Conservation (phyloP, 306 rosid species). For the Gillenia trifoliata region DNA sequence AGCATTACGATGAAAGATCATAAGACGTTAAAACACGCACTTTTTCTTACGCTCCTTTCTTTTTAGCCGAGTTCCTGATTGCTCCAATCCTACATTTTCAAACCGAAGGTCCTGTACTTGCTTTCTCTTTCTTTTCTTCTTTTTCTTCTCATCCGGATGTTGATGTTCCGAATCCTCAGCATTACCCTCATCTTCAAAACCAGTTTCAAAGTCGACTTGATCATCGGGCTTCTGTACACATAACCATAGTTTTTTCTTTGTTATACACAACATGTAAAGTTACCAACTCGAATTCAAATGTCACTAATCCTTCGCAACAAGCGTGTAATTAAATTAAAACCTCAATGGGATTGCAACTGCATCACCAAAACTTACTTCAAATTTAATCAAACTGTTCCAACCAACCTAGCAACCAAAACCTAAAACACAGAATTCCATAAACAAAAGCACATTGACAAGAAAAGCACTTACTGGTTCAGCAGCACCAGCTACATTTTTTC, state of each 20-base stretch:
- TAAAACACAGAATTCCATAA: background rate
- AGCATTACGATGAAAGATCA: background rate
- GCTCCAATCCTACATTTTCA: slow-evolving; percentile 34
- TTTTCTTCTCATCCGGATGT: slow-evolving; percentile 51
- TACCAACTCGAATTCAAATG: slow-evolving; percentile 4
- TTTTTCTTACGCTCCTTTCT: slow-evolving; percentile 64
- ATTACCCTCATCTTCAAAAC: slow-evolving; percentile 23
- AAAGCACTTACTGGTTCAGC: slow-evolving; percentile 25
- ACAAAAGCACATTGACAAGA: background rate
- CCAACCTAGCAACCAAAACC: background rate
- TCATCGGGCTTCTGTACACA: slow-evolving; percentile 32
- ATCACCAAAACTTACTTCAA: background rate
- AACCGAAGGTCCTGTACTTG: slow-evolving; percentile 77
- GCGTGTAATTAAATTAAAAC: background rate
- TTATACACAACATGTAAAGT: background rate
- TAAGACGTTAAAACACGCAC: slow-evolving; percentile 33
- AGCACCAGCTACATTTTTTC: slow-evolving; percentile 17
- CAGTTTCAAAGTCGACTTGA: slow-evolving; percentile 17
- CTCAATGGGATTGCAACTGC: background rate
- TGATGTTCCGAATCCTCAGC: slow-evolving; percentile 26
- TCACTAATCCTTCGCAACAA: background rate
- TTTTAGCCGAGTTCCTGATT: slow-evolving; percentile 41
- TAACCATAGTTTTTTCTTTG: background rate
- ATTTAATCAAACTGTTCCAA: background rate
- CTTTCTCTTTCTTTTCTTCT: slow-evolving; percentile 72